These are phyloP conservation scores for Acanthamoeba royreba DNA, from an alignment of 208 protist species.

Conservation along the genomic window DNA sequence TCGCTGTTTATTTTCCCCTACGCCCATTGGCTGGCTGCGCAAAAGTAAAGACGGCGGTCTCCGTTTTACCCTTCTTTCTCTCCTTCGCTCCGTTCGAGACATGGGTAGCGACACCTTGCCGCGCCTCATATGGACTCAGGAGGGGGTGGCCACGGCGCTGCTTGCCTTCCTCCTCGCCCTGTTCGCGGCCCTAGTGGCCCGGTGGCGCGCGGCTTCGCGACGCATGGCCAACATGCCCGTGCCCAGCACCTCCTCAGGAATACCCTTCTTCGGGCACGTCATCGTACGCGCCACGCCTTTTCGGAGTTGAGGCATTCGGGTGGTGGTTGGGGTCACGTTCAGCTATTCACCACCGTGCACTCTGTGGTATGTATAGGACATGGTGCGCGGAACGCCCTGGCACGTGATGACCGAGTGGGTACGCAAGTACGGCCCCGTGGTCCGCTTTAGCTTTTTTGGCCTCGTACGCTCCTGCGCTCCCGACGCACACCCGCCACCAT, in stretches of 20 bases:
- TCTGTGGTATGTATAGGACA: background rate
- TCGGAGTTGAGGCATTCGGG: background rate
- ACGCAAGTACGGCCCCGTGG: background rate
- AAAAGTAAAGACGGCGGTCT: too few relatives aligned
- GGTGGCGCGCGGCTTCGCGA: too few relatives aligned
- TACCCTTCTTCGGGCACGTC: background rate
- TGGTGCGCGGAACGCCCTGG: background rate
- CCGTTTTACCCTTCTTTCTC: too few relatives aligned
- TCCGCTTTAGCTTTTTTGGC: background rate
- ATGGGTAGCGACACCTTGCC: too few relatives aligned
- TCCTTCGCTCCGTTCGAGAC: too few relatives aligned
- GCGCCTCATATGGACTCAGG: too few relatives aligned
- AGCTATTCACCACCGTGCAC: background rate
- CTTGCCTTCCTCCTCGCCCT: too few relatives aligned
- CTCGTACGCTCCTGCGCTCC: background rate
- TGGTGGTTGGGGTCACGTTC: background rate
- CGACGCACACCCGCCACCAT: conserved; percentile 59
- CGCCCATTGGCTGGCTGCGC: too few relatives aligned
- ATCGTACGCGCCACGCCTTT: background rate
- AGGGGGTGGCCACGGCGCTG: too few relatives aligned
- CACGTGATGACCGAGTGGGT: background rate
- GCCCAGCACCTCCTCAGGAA: background rate
- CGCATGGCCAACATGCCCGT: background rate
- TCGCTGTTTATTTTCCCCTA: too few relatives aligned
- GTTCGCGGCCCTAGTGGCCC: too few relatives aligned